A percentile compares a stretch with the other conserved stretches of the same genome.
Conservation (phyloP, 129 eudicot species). For the Arctium lappa region DNA sequence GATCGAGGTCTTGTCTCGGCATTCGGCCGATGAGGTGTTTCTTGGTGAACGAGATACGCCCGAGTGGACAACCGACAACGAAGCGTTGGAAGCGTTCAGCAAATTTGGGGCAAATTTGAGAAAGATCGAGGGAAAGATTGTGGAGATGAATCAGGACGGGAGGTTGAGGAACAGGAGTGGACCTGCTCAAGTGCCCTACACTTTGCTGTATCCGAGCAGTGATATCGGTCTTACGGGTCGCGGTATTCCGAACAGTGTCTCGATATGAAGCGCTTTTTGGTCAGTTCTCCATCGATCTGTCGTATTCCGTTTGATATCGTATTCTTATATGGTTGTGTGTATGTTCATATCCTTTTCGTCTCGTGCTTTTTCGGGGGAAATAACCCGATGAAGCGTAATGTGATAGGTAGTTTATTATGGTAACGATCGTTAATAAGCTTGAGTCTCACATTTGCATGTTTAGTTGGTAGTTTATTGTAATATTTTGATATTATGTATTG, state of each 20-base stretch:
- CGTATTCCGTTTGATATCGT: not conserved
- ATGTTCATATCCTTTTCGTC: not conserved
- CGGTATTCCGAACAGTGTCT: conserved; percentile 85
- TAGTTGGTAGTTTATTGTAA: not conserved
- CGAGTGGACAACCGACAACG: conserved; percentile 64
- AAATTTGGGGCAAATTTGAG: conserved; percentile 47
- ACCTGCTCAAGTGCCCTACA: conserved; percentile 74
- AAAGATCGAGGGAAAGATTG: conserved; percentile 46
- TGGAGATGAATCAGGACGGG: conserved; percentile 40
- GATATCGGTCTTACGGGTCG: conserved; percentile 68
- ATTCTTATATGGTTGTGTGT: not conserved
- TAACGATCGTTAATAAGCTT: not conserved
- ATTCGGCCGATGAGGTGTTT: conserved; percentile 67
- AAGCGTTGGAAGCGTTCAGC: conserved; percentile 45
- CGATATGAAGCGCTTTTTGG: conserved; percentile 35
- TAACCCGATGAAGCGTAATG: not conserved
- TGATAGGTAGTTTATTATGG: not conserved
- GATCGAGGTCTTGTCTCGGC: conserved; percentile 75
- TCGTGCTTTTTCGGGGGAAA: not conserved
- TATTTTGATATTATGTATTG: not conserved
- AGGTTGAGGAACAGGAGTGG: conserved; percentile 64
- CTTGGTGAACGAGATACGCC: conserved; percentile 64
- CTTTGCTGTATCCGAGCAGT: conserved; percentile 68
- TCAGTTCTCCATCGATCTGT: not conserved
- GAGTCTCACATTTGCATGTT: not conserved